phyloP scores from a whole-genome alignment of 768 basidiomycete species.

The Lentinula boryana region DNA sequence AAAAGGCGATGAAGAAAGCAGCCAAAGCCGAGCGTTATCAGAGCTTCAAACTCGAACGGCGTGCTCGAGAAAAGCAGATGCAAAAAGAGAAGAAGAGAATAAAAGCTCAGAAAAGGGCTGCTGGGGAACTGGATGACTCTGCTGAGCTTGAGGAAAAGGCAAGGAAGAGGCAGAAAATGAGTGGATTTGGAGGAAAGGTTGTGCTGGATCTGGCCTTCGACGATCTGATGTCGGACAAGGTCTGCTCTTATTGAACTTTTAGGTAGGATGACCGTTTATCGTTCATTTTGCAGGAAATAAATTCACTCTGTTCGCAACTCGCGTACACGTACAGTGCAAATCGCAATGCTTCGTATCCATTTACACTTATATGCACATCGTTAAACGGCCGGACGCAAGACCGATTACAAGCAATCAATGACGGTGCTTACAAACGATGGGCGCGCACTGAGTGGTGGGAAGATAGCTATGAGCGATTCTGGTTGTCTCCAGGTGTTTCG shows the following conservation, averaged over 20 bases:
- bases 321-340: slow-evolving; percentile 91
- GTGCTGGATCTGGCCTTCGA: slow-evolving; percentile 92
- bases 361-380: slow-evolving; percentile 75
- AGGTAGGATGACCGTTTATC: background rate
- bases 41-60: slow-evolving; percentile 64
- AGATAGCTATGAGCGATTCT: slow-evolving; percentile 66
- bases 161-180: slow-evolving; percentile 18
- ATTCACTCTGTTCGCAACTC: slow-evolving; percentile 83
- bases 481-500: slow-evolving; percentile 29
- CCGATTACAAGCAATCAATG: slow-evolving; percentile 57
- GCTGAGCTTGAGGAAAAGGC: slow-evolving; percentile 32
- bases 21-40: slow-evolving; percentile 64
- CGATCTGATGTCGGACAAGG: slow-evolving; percentile 89
- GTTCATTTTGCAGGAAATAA: slow-evolving; percentile 63
- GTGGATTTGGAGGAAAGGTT: slow-evolving; percentile 55
- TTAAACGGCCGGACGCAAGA: slow-evolving; percentile 64
- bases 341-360: slow-evolving; percentile 62
- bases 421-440: slow-evolving; percentile 78
- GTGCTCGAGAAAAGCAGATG: slow-evolving; percentile 71
- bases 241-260: slow-evolving; percentile 28
- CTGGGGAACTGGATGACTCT: slow-evolving; percentile 51
- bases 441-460: slow-evolving; percentile 77
- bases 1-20: slow-evolving; percentile 73
- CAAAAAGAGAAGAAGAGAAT: slow-evolving; percentile 69
- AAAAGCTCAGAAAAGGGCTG: slow-evolving; percentile 53